These are phyloP conservation scores for Beauveria rudraprayagi DNA, from an alignment of 2,329 filamentous ascomycete species.

Conservation along the genomic window DNA sequence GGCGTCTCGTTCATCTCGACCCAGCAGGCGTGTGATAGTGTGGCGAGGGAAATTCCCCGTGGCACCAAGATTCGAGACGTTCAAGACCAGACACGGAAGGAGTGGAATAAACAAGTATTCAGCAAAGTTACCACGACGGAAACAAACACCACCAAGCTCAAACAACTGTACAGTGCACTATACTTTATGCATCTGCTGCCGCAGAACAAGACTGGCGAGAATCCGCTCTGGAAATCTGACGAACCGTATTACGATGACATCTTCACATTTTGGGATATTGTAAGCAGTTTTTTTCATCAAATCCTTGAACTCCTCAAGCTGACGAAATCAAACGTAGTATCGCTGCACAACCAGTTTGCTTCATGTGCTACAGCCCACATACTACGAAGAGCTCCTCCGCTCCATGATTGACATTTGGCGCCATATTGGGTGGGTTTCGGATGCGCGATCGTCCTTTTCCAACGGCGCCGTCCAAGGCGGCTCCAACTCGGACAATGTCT, in stretches of 20 bases:
- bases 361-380: constrained; percentile 54
- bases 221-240: constrained; percentile 53
- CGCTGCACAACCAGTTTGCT: constrained; percentile 57
- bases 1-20: constrained; percentile 62
- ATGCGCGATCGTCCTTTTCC: constrained; percentile 59
- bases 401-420: constrained; percentile 62
- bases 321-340: constrained; percentile 28
- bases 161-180: constrained; percentile 57
- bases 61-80: constrained; percentile 35
- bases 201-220: constrained; percentile 64
- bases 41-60: constrained; percentile 47
- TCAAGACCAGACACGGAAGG: constrained; percentile 36
- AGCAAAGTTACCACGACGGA: constrained; percentile 55
- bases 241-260: constrained; percentile 68
- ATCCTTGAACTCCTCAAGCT: not conserved
- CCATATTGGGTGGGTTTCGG: constrained; percentile 55
- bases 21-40: constrained; percentile 49
- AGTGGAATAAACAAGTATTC: constrained; percentile 56
- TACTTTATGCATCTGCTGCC: constrained; percentile 65
- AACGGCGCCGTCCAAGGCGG: constrained; percentile 64
- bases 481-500: constrained; percentile 62
- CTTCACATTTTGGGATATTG: constrained; percentile 58
- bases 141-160: constrained; percentile 44
- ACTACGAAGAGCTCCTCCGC: constrained; percentile 58
- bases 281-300: not conserved